phyloP scores from a whole-genome alignment of 2,329 filamentous ascomycete genomes.

The Venturia carpophila region DNA sequence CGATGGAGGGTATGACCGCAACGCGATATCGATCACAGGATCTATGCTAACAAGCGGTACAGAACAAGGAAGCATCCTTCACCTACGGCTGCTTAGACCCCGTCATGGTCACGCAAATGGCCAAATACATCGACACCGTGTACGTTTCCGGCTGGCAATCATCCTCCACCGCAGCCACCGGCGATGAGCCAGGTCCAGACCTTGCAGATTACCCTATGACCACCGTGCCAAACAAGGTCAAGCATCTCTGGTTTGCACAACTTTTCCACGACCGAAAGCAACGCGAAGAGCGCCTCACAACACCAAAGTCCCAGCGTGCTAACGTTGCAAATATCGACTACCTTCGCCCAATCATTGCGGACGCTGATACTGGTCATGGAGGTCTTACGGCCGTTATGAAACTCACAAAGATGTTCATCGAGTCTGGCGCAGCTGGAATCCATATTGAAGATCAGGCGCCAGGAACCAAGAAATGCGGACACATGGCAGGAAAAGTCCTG shows the following conservation, averaged over 20 bases:
- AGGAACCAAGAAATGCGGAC: conserved; percentile 98
- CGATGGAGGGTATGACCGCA: conserved; percentile 63
- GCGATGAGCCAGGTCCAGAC: conserved; percentile 94
- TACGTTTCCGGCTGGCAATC: conserved; percentile 99
- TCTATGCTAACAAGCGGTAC: conserved; percentile 14
- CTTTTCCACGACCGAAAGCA: conserved; percentile 99
- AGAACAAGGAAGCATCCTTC: conserved; percentile 80
- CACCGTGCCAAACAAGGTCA: conserved; percentile 96
- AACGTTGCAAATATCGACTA: conserved; percentile 81
- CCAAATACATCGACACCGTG: conserved; percentile 95
- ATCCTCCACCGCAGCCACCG: conserved; percentile 88
- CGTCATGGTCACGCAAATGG: conserved; percentile 99
- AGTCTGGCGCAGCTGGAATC: conserved; percentile 93
- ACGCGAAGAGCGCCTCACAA: conserved; percentile 82
- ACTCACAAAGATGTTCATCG: conserved; percentile 93
- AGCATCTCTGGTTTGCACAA: conserved; percentile 96
- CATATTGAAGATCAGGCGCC: conserved; percentile 98
- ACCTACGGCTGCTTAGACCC: conserved; percentile 97
- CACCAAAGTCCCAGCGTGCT: conserved; percentile 62
- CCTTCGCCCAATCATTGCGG: conserved; percentile 89
- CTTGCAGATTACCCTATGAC: conserved; percentile 92
- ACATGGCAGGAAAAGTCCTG: conserved; percentile 98
- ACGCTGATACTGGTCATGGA: conserved; percentile 95
- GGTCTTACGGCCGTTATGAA: conserved; percentile 99
- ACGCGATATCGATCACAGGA: background rate